Conservation (phyloP, 257 asterid species). For the Lycium ferocissimum region DNA sequence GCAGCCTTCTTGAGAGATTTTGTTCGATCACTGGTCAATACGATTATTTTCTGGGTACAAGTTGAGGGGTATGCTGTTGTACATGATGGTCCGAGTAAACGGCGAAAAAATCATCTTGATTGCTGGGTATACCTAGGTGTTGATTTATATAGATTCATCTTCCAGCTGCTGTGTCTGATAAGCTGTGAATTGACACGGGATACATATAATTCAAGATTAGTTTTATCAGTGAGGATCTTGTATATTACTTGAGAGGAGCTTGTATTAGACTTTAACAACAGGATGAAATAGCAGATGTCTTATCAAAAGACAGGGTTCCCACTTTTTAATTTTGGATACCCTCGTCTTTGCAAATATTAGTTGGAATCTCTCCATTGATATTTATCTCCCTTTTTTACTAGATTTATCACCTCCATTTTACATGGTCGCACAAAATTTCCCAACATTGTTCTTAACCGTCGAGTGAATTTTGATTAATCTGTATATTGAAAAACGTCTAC, state of each 20-base stretch:
- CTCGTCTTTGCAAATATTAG: neutral
- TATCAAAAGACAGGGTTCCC: constrained; percentile 29
- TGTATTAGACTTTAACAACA: constrained; percentile 47
- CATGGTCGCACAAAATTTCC: neutral
- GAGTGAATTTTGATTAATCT: neutral
- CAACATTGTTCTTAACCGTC: neutral
- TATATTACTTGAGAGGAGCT: constrained; percentile 48
- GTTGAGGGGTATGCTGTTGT: constrained; percentile 38
- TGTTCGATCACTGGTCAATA: constrained; percentile 36
- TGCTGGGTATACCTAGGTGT: constrained; percentile 34
- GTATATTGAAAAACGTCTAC: neutral
- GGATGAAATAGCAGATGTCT: constrained; percentile 35
- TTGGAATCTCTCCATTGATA: neutral
- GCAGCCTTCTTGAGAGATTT: constrained; percentile 35
- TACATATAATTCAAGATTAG: constrained; percentile 26
- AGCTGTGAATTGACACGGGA: constrained; percentile 41
- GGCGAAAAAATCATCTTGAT: constrained; percentile 34
- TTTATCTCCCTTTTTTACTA: neutral
- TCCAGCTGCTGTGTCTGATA: constrained; percentile 50
- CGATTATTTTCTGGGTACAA: constrained; percentile 39
- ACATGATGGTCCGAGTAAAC: constrained; percentile 47
- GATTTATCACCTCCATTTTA: neutral
- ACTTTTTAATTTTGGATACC: constrained; percentile 36
- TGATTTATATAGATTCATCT: constrained; percentile 36
- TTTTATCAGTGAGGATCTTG: constrained; percentile 46